Percentiles rank a stretch among this genome's conserved stretches.
These are phyloP conservation scores for Ogataea saltuana DNA, from an alignment of 805 yeast species.

Conservation along the genomic window DNA sequence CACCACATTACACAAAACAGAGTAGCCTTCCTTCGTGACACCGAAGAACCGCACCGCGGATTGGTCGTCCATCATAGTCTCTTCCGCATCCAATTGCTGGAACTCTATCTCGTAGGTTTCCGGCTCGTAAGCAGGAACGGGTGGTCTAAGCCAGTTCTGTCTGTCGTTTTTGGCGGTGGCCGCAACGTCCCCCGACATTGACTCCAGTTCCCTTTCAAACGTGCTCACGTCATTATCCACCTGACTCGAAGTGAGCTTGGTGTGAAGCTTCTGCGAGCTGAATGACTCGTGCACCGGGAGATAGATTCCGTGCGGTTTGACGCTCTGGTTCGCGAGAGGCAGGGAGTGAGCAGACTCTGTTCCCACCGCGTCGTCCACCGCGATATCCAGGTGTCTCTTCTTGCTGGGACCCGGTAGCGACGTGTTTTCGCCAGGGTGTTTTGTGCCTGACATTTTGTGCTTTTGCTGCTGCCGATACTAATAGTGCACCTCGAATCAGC, in stretches of 20 bases:
- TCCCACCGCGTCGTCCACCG: conserved; percentile 26
- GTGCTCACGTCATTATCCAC: conserved; percentile 42
- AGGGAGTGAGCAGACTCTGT: conserved; percentile 33
- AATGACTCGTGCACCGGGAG: conserved; percentile 32
- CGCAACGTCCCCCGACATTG: conserved; percentile 39
- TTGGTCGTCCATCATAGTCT: conserved; percentile 56
- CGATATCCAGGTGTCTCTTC: conserved; percentile 25
- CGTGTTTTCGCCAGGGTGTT: conserved; percentile 12
- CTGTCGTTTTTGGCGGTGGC: conserved; percentile 23
- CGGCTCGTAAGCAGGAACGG: conserved; percentile 54
- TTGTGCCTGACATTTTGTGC: conserved; percentile 8
- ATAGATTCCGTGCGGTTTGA: conserved; percentile 31
- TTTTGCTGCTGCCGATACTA: too few species aligned
- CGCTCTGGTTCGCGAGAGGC: conserved; percentile 34
- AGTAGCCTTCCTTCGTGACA: conserved; percentile 82
- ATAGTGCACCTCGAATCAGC: too few species aligned
- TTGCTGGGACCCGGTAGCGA: conserved; percentile 16
- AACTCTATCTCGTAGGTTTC: conserved; percentile 57
- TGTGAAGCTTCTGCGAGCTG: conserved; percentile 28
- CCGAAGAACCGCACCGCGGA: conserved; percentile 86
- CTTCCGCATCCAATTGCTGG: conserved; percentile 96
- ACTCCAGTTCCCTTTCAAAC: conserved; percentile 53
- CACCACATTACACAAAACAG: conserved; percentile 85
- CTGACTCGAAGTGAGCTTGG: conserved; percentile 31
- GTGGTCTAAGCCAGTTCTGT: conserved; percentile 54